phyloP scores from a whole-genome alignment of 1,139 yeast species.

The Pichiaceae sp. region DNA sequence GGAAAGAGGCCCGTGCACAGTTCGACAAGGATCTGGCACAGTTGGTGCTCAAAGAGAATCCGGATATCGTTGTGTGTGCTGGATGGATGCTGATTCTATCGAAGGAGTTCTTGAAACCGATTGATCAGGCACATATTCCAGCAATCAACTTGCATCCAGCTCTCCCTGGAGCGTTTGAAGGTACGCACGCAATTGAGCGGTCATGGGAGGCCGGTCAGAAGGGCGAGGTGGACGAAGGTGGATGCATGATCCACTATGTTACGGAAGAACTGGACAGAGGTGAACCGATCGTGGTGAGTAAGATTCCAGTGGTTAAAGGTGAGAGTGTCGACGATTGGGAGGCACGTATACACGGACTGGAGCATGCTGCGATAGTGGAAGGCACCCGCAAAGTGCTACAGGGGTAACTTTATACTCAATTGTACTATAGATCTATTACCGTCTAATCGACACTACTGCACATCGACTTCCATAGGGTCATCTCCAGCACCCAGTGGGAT shows the following conservation, averaged over 20 bases:
- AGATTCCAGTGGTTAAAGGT: conserved; percentile 58
- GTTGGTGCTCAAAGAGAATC: conserved; percentile 45
- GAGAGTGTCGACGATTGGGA: conserved; percentile 79
- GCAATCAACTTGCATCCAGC: conserved; percentile 96
- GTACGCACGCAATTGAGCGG: conserved; percentile 92
- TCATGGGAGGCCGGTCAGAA: conserved; percentile 93
- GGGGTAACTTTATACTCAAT: no score
- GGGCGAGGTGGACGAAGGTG: conserved; percentile 71
- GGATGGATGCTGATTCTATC: conserved; percentile 97
- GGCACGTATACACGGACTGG: conserved; percentile 71
- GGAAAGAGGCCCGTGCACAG: conserved; percentile 52
- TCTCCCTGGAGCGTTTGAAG: conserved; percentile 93
- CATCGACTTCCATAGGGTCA: conserved; percentile 61
- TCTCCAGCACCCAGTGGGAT: conserved; percentile 12
- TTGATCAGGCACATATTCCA: conserved; percentile 53
- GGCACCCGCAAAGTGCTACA: conserved; percentile 41
- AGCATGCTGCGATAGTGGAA: conserved; percentile 88
- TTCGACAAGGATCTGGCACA: conserved; percentile 77
- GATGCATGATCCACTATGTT: conserved; percentile 94
- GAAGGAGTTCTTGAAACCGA: conserved; percentile 60
- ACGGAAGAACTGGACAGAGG: conserved; percentile 94
- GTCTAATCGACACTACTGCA: neutral
- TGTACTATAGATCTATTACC: no score
- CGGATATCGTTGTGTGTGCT: conserved; percentile 89
- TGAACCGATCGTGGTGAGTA: conserved; percentile 75